Evolutionary conservation across 352 stramenopile species (phyloP).

Genomic region (Phytopythium sindhum): DNA sequence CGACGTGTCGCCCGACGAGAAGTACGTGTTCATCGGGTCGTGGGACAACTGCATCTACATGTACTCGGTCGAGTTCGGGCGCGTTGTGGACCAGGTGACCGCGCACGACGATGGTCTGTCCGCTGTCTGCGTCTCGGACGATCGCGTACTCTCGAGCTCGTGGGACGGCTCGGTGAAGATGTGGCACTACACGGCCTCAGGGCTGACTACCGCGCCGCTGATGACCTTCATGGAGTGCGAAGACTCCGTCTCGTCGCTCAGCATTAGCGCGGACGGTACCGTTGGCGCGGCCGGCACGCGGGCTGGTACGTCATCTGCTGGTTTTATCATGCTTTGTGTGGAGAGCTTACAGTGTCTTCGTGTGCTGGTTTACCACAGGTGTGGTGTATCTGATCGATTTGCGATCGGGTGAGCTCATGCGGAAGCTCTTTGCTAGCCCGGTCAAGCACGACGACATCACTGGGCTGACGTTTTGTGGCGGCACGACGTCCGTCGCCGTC

Average conservation of each 20-base stretch:
- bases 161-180: slow-evolving; percentile 79
- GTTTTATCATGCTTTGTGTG: not conserved
- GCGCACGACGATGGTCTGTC: slow-evolving; percentile 79
- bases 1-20: slow-evolving; percentile 77
- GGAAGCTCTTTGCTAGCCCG: slow-evolving; percentile 54
- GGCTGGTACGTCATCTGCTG: slow-evolving; percentile 36
- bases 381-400: slow-evolving; percentile 74
- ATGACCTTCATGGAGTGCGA: slow-evolving; percentile 77
- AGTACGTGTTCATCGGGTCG: slow-evolving; percentile 80
- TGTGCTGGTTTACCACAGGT: slow-evolving; percentile 17
- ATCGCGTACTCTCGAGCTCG: slow-evolving; percentile 68
- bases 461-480: slow-evolving; percentile 62
- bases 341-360: not conserved
- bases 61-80: slow-evolving; percentile 82
- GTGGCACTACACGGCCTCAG: slow-evolving; percentile 72
- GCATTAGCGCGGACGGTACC: slow-evolving; percentile 62
- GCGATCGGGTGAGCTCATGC: slow-evolving; percentile 57
- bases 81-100: slow-evolving; percentile 75
- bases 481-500: slow-evolving; percentile 46
- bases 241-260: slow-evolving; percentile 61
- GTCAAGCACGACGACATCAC: slow-evolving; percentile 53
- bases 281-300: slow-evolving; percentile 55
- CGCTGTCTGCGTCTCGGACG: slow-evolving; percentile 71
- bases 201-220: slow-evolving; percentile 58
- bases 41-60: slow-evolving; percentile 87